These are phyloP conservation scores for Warburgia ugandensis DNA, from an alignment of 164 flowering plant genomes.

Conservation along the genomic window DNA sequence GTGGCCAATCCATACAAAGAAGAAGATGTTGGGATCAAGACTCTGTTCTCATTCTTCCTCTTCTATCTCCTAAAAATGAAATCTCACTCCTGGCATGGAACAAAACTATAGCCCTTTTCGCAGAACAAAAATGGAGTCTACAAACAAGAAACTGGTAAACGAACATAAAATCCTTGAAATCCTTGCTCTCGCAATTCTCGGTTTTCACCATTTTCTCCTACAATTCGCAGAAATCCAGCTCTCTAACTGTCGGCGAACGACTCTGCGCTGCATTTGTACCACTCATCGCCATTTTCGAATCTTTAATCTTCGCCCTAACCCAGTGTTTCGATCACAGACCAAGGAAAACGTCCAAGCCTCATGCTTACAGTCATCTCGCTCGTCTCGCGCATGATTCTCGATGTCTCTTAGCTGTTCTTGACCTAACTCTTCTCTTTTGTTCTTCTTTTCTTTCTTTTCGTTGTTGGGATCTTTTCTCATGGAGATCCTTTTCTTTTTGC, in stretches of 20 bases:
- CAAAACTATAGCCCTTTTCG: no score
- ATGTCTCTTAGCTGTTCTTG: conserved; percentile 18
- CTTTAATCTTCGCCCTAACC: conserved; percentile 17
- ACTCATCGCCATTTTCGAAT: conserved; percentile 21
- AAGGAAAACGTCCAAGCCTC: background rate
- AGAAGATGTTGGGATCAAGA: no score
- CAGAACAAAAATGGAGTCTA: conserved; percentile 2
- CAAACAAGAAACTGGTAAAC: no score
- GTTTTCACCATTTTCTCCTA: background rate
- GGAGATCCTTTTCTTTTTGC: conserved; percentile 24
- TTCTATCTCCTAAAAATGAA: no score
- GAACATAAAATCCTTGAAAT: no score
- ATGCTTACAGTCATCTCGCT: conserved; percentile 15
- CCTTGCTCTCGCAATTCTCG: background rate
- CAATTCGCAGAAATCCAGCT: conserved; percentile 12
- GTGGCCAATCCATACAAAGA: no score
- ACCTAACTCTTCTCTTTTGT: background rate
- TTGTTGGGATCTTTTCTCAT: background rate
- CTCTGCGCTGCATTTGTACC: conserved; percentile 37
- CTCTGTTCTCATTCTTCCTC: no score
- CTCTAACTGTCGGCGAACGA: conserved; percentile 23
- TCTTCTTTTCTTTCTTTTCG: background rate
- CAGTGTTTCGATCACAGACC: conserved; percentile 28
- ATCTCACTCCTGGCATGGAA: no score
- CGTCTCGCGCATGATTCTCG: conserved; percentile 29